Evolutionary conservation across 306 rosid species (phyloP).

Genomic region (Betula pendula): DNA sequence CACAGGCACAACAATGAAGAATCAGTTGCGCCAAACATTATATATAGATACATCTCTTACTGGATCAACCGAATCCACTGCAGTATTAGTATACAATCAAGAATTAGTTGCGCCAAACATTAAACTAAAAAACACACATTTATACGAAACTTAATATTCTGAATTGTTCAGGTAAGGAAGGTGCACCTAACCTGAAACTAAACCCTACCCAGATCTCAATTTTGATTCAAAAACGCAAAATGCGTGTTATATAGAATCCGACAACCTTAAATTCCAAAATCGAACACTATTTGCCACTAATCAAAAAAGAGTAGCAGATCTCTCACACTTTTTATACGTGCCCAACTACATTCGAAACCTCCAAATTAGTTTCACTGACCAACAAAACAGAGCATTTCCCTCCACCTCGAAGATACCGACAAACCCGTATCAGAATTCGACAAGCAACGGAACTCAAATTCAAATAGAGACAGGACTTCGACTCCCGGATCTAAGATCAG

Average conservation of each 20-base stretch:
- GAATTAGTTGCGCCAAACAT: not conserved
- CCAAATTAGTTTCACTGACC: slow-evolving; percentile 4
- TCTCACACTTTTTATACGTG: slow-evolving; percentile 1
- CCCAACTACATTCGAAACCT: not conserved
- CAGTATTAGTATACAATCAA: not conserved
- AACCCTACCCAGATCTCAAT: slow-evolving; percentile 13
- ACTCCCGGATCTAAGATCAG: slow-evolving; percentile 30
- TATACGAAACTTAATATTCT: not conserved
- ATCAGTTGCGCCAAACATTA: not conserved
- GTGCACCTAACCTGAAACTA: slow-evolving; percentile 14
- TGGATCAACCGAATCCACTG: slow-evolving; percentile 21
- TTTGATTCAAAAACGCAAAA: slow-evolving; percentile 16
- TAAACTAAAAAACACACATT: not conserved
- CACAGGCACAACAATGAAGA: not conserved
- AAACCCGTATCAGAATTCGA: not conserved
- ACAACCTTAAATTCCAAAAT: slow-evolving; percentile 10
- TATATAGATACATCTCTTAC: no score
- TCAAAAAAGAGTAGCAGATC: slow-evolving; percentile 9
- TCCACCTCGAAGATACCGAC: slow-evolving; percentile 15
- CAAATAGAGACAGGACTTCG: slow-evolving; percentile 15
- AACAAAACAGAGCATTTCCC: slow-evolving; percentile 15
- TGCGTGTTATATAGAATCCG: not conserved
- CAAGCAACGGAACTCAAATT: not conserved
- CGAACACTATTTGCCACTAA: not conserved
- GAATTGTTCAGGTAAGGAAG: not conserved